phyloP scores from a whole-genome alignment of 2,329 filamentous ascomycete genomes.

The Nannizzia gypsea region DNA sequence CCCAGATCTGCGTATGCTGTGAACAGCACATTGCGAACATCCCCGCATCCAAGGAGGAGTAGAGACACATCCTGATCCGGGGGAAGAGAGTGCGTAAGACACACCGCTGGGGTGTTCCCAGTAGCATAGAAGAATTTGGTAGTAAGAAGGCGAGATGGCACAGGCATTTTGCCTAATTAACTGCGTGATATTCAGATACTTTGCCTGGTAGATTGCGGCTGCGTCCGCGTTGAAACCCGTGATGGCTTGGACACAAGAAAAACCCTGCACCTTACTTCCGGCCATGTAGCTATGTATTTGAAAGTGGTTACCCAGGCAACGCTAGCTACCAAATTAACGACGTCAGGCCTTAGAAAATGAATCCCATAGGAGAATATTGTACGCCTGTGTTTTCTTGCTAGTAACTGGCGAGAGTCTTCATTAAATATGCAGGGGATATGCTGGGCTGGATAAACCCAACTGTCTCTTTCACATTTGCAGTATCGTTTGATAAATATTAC shows the following conservation, averaged over 20 bases:
- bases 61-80: slow-evolving; percentile 40
- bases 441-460: slow-evolving; percentile 22
- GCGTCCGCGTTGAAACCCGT: too few species aligned
- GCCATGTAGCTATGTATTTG: too few species aligned
- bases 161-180: background rate
- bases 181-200: background rate
- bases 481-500: background rate
- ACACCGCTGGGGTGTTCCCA: slow-evolving; percentile 43
- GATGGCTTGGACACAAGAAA: too few species aligned
- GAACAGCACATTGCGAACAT: slow-evolving; percentile 46
- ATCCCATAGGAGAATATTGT: too few species aligned
- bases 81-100: slow-evolving; percentile 38
- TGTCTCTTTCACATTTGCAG: slow-evolving; percentile 16
- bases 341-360: too few species aligned
- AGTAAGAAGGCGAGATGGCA: slow-evolving; percentile 1
- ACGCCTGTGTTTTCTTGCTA: too few species aligned
- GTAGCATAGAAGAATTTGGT: slow-evolving; percentile 29
- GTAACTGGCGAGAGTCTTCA: too few species aligned
- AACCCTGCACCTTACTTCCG: too few species aligned
- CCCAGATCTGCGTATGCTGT: slow-evolving; percentile 36
- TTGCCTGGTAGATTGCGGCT: background rate
- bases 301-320: too few species aligned
- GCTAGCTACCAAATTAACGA: too few species aligned
- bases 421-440: background rate
- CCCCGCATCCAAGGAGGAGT: slow-evolving; percentile 46